phyloP scores from a whole-genome alignment of 2,329 filamentous ascomycete genomes.

The Epichloe sylvatica region DNA sequence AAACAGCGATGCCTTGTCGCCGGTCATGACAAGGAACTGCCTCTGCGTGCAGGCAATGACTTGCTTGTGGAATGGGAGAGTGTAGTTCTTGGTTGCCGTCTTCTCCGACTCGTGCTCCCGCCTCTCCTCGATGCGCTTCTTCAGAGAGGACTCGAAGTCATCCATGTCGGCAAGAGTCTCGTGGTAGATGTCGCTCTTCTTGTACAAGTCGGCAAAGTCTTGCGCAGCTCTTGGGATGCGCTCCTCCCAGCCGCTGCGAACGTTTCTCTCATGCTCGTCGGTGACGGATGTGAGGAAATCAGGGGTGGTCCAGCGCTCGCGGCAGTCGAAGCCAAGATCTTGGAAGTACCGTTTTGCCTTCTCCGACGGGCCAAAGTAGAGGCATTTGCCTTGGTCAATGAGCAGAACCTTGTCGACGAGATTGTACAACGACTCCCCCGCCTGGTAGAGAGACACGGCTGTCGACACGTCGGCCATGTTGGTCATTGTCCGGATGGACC shows the following conservation, averaged over 20 bases:
- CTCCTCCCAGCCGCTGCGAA: conserved; percentile 50
- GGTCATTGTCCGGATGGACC: conserved; percentile 48
- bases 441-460: conserved; percentile 58
- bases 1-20: conserved; percentile 60
- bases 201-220: conserved; percentile 54
- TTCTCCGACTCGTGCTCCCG: conserved; percentile 51
- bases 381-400: conserved; percentile 57
- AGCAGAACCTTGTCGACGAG: conserved; percentile 64
- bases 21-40: conserved; percentile 66
- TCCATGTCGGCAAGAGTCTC: conserved; percentile 46
- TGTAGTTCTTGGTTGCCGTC: conserved; percentile 57
- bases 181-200: conserved; percentile 45
- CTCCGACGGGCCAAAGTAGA: conserved; percentile 54
- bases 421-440: conserved; percentile 49
- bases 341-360: conserved; percentile 56
- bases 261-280: conserved; percentile 56
- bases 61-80: conserved; percentile 60
- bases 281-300: conserved; percentile 71
- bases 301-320: conserved; percentile 54
- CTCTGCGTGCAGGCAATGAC: conserved; percentile 56
- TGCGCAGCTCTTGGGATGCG: conserved; percentile 54
- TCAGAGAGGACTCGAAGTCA: conserved; percentile 49
- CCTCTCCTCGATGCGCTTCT: conserved; percentile 28
- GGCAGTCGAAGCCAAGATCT: conserved; percentile 58
- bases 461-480: conserved; percentile 59